Evolutionary conservation across 305 asterid species (phyloP).

Genomic region (Ajuga reptans): DNA sequence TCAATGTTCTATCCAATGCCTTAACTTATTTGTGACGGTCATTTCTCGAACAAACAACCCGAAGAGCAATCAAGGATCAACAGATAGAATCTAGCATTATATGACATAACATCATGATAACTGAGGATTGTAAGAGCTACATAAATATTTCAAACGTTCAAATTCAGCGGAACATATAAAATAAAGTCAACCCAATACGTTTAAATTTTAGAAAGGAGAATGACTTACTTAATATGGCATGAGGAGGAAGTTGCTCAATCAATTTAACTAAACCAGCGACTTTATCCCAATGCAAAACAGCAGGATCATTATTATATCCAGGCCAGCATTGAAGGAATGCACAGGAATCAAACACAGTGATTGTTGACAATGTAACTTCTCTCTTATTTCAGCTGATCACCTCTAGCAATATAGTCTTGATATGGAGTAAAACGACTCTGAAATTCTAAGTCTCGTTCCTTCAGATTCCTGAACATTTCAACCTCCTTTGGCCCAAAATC

Average conservation of each 20-base stretch:
- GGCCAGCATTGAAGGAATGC: background rate
- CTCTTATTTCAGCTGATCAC: background rate
- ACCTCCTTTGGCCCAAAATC: conserved; percentile 39
- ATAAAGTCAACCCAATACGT: too few species aligned
- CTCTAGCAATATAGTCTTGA: conserved; percentile 26
- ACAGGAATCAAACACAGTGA: background rate
- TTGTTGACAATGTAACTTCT: background rate
- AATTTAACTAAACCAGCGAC: background rate
- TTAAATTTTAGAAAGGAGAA: too few species aligned
- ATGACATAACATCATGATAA: background rate
- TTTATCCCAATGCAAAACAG: background rate
- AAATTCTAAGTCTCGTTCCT: conserved; percentile 39
- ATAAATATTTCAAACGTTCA: background rate
- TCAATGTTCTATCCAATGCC: background rate
- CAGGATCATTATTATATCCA: background rate
- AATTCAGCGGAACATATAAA: too few species aligned
- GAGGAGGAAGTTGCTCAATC: background rate
- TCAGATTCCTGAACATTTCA: conserved; percentile 36
- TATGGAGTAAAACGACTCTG: conserved; percentile 32
- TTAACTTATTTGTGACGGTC: background rate
- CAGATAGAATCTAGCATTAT: background rate
- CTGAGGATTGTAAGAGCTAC: background rate
- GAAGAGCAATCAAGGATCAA: background rate
- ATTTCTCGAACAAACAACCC: background rate
- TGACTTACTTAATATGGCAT: too few species aligned